These are phyloP conservation scores for Candolleomyces aberdarensis DNA, from an alignment of 768 basidiomycete species.

Conservation along the genomic window DNA sequence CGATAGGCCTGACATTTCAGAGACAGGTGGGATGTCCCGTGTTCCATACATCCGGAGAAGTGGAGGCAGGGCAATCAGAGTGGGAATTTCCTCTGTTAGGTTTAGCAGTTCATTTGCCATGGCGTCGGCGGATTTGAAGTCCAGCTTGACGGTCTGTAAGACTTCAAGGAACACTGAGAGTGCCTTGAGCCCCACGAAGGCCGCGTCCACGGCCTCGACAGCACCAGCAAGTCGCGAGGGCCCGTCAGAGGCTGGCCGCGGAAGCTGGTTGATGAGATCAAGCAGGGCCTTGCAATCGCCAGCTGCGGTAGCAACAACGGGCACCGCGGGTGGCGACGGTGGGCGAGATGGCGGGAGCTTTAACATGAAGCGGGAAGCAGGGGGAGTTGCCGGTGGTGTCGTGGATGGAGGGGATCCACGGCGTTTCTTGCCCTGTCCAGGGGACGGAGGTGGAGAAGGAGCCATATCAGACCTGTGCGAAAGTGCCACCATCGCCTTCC, in stretches of 20 bases:
- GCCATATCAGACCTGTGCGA: slow-evolving; percentile 52
- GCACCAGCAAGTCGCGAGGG: slow-evolving; percentile 62
- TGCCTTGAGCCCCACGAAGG: slow-evolving; percentile 60
- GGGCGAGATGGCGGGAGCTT: slow-evolving; percentile 70
- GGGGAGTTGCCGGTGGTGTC: slow-evolving; percentile 55
- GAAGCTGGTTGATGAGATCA: slow-evolving; percentile 57
- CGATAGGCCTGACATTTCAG: slow-evolving; percentile 52
- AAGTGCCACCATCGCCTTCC: slow-evolving; percentile 71
- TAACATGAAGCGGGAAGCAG: slow-evolving; percentile 57
- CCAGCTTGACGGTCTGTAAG: slow-evolving; percentile 22
- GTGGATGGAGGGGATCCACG: slow-evolving; percentile 36
- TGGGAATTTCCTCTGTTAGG: slow-evolving; percentile 64
- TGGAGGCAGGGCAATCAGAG: slow-evolving; percentile 70
- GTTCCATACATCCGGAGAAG: slow-evolving; percentile 49
- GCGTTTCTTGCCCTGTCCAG: slow-evolving; percentile 33
- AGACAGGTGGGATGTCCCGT: slow-evolving; percentile 38
- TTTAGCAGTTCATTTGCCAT: slow-evolving; percentile 43
- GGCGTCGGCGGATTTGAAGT: slow-evolving; percentile 19
- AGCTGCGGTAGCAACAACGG: slow-evolving; percentile 39
- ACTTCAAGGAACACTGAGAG: slow-evolving; percentile 57
- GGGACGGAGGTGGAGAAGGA: slow-evolving; percentile 38
- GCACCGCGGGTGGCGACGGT: slow-evolving; percentile 49
- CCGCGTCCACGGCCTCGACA: slow-evolving; percentile 80
- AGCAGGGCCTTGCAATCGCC: slow-evolving; percentile 61
- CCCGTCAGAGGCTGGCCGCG: slow-evolving; percentile 53